These are phyloP conservation scores for Dipodascus albidus DNA, from an alignment of 805 yeast genomes.

Conservation along the genomic window DNA sequence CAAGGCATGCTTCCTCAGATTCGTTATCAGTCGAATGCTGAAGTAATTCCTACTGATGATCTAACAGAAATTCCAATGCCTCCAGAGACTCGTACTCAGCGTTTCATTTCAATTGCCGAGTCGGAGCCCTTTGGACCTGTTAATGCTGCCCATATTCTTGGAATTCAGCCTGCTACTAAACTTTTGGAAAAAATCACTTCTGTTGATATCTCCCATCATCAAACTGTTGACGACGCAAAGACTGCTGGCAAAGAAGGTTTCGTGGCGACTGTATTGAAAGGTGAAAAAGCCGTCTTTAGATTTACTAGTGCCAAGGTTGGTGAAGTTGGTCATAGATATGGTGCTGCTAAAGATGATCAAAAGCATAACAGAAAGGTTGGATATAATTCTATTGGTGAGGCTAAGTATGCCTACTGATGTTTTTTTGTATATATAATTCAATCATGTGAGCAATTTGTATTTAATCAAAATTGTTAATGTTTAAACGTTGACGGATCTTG, in stretches of 20 bases:
- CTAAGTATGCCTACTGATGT: constrained; percentile 16
- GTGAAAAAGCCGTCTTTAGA: constrained; percentile 61
- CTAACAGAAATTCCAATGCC: constrained; percentile 93
- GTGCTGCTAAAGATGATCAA: constrained; percentile 79
- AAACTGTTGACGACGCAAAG: constrained; percentile 24
- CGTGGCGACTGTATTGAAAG: constrained; percentile 48
- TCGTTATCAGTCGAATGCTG: constrained; percentile 8
- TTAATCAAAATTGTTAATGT: no score
- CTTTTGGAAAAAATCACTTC: constrained; percentile 57
- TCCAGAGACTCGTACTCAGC: constrained; percentile 63
- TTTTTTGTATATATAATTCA: no score
- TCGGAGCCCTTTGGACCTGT: constrained; percentile 92
- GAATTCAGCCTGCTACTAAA: constrained; percentile 75
- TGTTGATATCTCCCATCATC: constrained; percentile 40
- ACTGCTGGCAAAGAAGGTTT: constrained; percentile 27
- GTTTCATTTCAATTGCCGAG: constrained; percentile 84
- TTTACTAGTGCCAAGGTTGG: constrained; percentile 76
- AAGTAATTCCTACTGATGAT: constrained; percentile 43
- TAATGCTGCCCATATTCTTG: constrained; percentile 81
- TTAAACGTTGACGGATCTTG: no score
- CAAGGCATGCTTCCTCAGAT: constrained; percentile 69
- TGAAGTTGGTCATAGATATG: constrained; percentile 82
- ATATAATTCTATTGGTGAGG: constrained; percentile 14
- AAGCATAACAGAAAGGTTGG: constrained; percentile 55
- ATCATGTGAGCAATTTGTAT: no score